Conservation (phyloP, 1,139 yeast species). For the Blastobotrys raffinosifermentans region DNA sequence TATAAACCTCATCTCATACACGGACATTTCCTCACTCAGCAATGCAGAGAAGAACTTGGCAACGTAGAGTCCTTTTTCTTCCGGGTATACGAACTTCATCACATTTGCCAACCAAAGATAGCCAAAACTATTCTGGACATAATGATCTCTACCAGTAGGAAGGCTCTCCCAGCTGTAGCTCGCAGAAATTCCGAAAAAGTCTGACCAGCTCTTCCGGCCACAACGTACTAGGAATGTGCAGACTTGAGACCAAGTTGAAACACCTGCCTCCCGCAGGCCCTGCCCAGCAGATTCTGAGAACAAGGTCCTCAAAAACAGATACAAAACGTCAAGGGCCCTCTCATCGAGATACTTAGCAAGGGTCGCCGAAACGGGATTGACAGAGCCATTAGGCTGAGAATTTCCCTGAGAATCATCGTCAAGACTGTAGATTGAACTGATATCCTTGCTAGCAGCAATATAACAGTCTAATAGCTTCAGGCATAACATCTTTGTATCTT, state of each 20-base stretch:
- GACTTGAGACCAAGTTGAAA: conserved; percentile 2
- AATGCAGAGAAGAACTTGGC: neutral
- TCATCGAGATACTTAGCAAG: neutral
- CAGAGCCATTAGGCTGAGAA: neutral
- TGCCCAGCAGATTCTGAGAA: neutral
- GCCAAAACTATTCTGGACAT: conserved; percentile 1
- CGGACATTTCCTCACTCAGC: too few species aligned
- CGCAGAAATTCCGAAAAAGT: conserved; percentile 7
- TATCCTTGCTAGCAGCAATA: neutral
- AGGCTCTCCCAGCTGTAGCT: conserved; percentile 8
- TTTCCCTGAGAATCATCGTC: conserved; percentile 8
- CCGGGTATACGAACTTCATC: neutral
- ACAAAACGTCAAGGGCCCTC: neutral
- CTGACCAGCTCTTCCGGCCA: conserved; percentile 6
- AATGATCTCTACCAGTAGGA: neutral
- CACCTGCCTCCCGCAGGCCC: neutral
- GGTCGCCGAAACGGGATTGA: conserved; percentile 1
- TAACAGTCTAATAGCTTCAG: neutral
- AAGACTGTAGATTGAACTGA: neutral
- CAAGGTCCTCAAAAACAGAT: neutral
- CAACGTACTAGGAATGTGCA: conserved; percentile 3
- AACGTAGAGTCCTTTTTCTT: neutral
- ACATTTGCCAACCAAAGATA: conserved; percentile 6
- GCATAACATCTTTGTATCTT: neutral
- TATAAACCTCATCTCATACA: too few species aligned